Conservation (phyloP, 106 monocot species). For the Allium sativum region DNA sequence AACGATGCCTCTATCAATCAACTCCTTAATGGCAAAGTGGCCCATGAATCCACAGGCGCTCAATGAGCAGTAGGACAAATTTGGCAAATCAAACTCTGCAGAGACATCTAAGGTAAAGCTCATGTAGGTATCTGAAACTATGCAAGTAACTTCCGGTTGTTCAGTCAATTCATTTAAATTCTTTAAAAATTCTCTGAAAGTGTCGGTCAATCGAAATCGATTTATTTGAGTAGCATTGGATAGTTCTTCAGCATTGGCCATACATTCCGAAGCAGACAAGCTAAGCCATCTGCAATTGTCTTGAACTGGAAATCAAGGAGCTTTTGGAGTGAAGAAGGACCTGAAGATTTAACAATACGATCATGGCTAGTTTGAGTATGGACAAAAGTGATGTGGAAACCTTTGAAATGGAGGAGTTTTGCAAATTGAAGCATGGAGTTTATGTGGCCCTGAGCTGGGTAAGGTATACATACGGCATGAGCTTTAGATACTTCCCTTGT, state of each 20-base stretch:
- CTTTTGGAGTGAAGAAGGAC: not conserved
- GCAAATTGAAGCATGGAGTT: not conserved
- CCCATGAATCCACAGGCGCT: conserved; percentile 25
- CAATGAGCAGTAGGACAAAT: conserved; percentile 8
- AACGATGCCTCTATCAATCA: too few species aligned
- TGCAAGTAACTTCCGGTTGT: too few species aligned
- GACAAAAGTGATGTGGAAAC: not conserved
- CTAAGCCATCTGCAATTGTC: not conserved
- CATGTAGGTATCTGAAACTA: not conserved
- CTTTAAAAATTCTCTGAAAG: too few species aligned
- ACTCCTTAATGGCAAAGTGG: not conserved
- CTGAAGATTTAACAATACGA: not conserved
- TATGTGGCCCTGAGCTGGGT: not conserved
- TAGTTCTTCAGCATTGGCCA: too few species aligned
- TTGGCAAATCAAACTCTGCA: conserved; percentile 6
- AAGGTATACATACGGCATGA: not conserved
- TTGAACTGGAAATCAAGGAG: not conserved
- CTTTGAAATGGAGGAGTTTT: conserved; percentile 1
- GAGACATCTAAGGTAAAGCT: conserved; percentile 12
- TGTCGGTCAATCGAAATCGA: too few species aligned
- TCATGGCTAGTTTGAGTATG: not conserved
- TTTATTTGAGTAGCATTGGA: too few species aligned
- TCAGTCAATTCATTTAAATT: too few species aligned
- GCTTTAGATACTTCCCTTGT: not conserved
- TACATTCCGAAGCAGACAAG: too few species aligned